Evolutionary conservation across 768 basidiomycete species (phyloP).

Genomic region (Russula earlei): DNA sequence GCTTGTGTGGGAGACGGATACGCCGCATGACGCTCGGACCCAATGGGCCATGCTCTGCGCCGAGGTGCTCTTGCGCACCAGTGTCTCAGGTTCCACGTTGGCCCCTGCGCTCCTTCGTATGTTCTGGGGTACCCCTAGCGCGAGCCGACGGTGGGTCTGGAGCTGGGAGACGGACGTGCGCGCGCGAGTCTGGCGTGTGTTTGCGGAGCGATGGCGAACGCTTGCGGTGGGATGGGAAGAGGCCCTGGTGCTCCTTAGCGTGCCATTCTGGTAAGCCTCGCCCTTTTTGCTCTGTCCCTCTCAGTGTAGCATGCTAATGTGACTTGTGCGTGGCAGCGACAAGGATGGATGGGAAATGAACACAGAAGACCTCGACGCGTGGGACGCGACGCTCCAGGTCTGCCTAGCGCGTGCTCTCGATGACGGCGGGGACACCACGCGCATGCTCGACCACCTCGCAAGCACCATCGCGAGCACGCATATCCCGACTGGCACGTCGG

Average conservation of each 20-base stretch:
- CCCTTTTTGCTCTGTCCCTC: neutral
- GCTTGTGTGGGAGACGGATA: slow-evolving; percentile 35
- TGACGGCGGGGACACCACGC: too few relatives aligned
- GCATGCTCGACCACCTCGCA: too few relatives aligned
- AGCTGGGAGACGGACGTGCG: slow-evolving; percentile 36
- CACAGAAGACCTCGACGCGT: too few relatives aligned
- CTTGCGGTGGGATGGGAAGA: slow-evolving; percentile 42
- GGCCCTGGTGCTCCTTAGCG: slow-evolving; percentile 42
- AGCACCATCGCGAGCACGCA: too few relatives aligned
- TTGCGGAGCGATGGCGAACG: slow-evolving; percentile 42
- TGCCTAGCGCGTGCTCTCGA: too few relatives aligned
- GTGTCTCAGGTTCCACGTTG: slow-evolving; percentile 33
- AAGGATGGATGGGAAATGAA: too few relatives aligned
- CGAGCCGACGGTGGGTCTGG: slow-evolving; percentile 23
- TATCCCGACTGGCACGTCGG: too few relatives aligned
- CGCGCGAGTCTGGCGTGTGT: slow-evolving; percentile 46
- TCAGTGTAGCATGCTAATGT: neutral
- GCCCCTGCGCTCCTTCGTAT: slow-evolving; percentile 30
- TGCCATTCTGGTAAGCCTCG: slow-evolving; percentile 53
- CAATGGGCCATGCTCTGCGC: slow-evolving; percentile 56
- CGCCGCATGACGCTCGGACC: slow-evolving; percentile 36
- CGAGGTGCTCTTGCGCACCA: slow-evolving; percentile 42
- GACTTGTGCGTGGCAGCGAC: too few relatives aligned
- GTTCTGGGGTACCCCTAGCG: slow-evolving; percentile 24
- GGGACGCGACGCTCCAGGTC: too few relatives aligned